phyloP scores from a whole-genome alignment of 2,329 filamentous ascomycete genomes.

The Aspergillus tamarii region DNA sequence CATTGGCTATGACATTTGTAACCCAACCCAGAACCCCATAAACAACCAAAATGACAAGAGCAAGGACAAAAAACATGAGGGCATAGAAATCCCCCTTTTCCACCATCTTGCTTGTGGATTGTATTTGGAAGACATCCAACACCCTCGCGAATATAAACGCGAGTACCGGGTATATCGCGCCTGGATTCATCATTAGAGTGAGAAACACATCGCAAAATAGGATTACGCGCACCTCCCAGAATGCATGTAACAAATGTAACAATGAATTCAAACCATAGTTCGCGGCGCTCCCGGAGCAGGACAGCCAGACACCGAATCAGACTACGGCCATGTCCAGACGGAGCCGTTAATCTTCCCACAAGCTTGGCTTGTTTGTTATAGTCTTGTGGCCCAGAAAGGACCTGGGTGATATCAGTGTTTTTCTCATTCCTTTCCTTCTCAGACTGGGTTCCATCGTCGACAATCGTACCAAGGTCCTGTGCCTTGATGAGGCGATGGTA shows the following conservation, averaged over 20 bases:
- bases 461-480: slow-evolving; percentile 9
- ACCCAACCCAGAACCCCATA: slow-evolving; percentile 7
- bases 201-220: not conserved
- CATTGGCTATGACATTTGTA: slow-evolving; percentile 2
- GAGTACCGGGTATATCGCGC: not conserved
- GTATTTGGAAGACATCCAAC: slow-evolving; percentile 2
- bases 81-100: slow-evolving; percentile 12
- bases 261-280: slow-evolving; percentile 4
- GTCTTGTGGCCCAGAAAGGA: not conserved
- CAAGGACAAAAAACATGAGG: slow-evolving; percentile 14
- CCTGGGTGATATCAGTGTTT: not conserved
- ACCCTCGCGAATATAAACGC: slow-evolving; percentile 4
- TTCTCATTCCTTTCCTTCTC: not conserved
- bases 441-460: no score
- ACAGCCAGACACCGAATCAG: not conserved
- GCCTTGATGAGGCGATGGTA: slow-evolving; percentile 28
- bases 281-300: not conserved
- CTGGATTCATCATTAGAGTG: not conserved
- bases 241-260: not conserved
- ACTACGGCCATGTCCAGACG: not conserved
- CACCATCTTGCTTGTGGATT: not conserved
- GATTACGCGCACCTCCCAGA: not conserved
- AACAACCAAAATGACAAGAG: slow-evolving; percentile 3
- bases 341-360: slow-evolving; percentile 1
- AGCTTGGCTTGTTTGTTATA: not conserved